These are phyloP conservation scores for Hevea brasiliensis DNA, from an alignment of 345 rosid genomes.

Conservation along the genomic window DNA sequence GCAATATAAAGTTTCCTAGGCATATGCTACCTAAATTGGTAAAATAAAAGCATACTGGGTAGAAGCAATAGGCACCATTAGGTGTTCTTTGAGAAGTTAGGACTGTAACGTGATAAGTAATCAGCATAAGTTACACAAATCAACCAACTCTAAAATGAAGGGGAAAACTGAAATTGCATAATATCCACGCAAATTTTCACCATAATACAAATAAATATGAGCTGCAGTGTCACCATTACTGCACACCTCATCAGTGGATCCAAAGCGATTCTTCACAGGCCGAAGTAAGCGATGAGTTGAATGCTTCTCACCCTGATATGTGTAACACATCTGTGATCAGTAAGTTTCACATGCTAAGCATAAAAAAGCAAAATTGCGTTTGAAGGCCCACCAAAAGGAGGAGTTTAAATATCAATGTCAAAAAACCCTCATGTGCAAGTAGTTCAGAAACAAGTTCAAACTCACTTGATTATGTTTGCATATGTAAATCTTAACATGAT, in stretches of 20 bases:
- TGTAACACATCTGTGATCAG: conserved; percentile 11
- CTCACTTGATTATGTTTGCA: too few species aligned
- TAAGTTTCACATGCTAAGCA: background rate
- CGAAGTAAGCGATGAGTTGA: conserved; percentile 88
- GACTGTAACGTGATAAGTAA: background rate
- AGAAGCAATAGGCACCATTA: background rate
- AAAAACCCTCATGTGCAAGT: background rate
- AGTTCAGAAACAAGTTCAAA: too few species aligned
- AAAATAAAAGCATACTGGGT: background rate
- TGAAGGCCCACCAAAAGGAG: conserved; percentile 1
- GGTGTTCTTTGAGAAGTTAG: background rate
- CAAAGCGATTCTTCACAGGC: conserved; percentile 91
- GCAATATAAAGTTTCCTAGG: background rate
- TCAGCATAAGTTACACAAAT: background rate
- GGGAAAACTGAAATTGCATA: background rate
- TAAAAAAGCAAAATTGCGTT: background rate
- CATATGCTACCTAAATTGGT: background rate
- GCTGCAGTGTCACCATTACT: conserved; percentile 3
- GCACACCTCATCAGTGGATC: conserved; percentile 87
- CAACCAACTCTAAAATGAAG: background rate
- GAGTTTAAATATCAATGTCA: background rate
- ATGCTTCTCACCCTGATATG: conserved; percentile 75
- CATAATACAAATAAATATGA: conserved; percentile 2
- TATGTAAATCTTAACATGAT: background rate
- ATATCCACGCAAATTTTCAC: background rate